Base-by-base conservation (phyloP, 768 basidiomycete species). In the Lactarius psammicola region DNA sequence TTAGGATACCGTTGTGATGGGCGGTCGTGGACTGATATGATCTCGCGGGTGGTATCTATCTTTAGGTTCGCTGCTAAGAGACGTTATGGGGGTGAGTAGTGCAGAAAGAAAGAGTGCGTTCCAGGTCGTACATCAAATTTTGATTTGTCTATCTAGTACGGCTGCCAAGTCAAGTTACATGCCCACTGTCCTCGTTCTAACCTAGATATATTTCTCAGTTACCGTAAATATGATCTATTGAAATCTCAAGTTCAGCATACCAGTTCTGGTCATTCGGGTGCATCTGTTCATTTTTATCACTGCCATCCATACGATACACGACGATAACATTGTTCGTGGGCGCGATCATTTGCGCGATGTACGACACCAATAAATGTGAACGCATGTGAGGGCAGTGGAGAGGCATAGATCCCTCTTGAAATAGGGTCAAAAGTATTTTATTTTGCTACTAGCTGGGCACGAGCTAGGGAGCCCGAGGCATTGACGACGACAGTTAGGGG, bases 11-110 rank as follows among this genome's bases (percentile, higher is more conserved):
- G 62, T 69, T 2, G 33, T 55, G 28, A 70, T 70, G 69, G 69
- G 69, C 9, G 69, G 69, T 8, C 55, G 69, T 18, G 69, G 69
- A 18, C 64, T 70, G 28, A 64, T 70, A 6, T 70, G 51, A 58
- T 17, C 40, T 20, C 8, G 42, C 18, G 2, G 18, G 28, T 33
- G n/a, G 10, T 23, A 11, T 51, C 23, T 51, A 51, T 26, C n/a
- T 26, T 51, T 51, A 26, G 49, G 49, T 9, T 51, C 8, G 26
- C n/a, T n/a, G 20, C n/a, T n/a, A n/a, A n/a, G n/a, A n/a, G n/a
- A n/a, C n/a, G n/a, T n/a, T n/a, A 26, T 10, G 46, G n/a, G 6
- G 38, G 38, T 40, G 5, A 18, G 38, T 40, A 49, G 17, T 7
- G 30, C 28, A 54, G 53, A 31, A 31, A 31, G 30, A 26, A 54